Evolutionary conservation across 139 green algal species (phyloP).

Genomic region (Bryopsis sp.): DNA sequence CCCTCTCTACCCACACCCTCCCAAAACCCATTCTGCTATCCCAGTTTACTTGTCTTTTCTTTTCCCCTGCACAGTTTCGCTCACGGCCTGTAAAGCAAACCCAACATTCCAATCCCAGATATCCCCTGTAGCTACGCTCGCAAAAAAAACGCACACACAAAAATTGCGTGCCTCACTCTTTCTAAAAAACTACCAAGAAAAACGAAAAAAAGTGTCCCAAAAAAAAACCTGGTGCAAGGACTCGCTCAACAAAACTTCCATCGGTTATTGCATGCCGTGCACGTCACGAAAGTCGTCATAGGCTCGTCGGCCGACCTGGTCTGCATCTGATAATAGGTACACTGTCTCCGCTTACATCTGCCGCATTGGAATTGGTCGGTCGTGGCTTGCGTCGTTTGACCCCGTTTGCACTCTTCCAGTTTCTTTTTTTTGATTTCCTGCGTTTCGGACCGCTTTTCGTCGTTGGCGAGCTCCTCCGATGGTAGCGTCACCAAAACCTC

Average conservation of each 20-base stretch:
- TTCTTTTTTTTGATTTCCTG: conserved; percentile 70
- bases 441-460: conserved; percentile 67
- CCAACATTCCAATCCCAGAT: too few species aligned
- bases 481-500: conserved; percentile 60
- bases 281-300: conserved; percentile 82
- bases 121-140: too few species aligned
- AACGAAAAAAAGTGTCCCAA: too few species aligned
- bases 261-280: conserved; percentile 70
- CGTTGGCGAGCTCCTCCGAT: conserved; percentile 84
- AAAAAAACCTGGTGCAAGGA: too few species aligned
- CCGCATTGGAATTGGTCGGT: conserved; percentile 93
- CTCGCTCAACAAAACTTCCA: conserved; percentile 25
- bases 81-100: too few species aligned
- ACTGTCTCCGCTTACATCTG: conserved; percentile 68
- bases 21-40: too few species aligned
- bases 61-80: too few species aligned
- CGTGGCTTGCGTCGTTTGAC: conserved; percentile 45
- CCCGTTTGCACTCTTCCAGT: conserved; percentile 62
- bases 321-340: conserved; percentile 41
- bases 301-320: conserved; percentile 40
- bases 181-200: too few species aligned
- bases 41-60: too few species aligned
- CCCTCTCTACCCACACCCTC: too few species aligned
- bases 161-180: too few species aligned
- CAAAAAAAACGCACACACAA: too few species aligned